Conservation (phyloP, 129 eudicot species). For the Sambucus nigra region DNA sequence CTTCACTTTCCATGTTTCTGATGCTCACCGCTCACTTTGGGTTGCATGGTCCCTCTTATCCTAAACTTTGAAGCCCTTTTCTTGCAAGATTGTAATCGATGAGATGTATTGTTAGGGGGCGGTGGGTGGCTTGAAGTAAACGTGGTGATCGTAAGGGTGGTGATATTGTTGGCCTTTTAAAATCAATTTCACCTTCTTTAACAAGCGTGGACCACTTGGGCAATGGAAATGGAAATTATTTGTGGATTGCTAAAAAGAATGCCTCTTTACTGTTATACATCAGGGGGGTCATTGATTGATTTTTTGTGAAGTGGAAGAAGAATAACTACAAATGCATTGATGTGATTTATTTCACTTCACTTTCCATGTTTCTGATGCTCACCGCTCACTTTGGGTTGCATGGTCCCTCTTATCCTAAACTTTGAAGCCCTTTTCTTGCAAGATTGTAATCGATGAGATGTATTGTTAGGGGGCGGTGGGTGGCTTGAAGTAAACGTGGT, state of each 20-base stretch:
- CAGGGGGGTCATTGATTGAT: conserved; percentile 32
- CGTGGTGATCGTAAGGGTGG: conserved; percentile 52
- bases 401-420: conserved; percentile 61
- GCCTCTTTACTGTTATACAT: conserved; percentile 37
- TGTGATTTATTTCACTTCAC: neutral
- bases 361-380: neutral
- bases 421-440: conserved; percentile 52
- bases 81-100: conserved; percentile 12
- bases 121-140: conserved; percentile 59
- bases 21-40: conserved; percentile 55
- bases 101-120: conserved; percentile 18
- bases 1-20: conserved; percentile 57
- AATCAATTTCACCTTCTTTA: conserved; percentile 56
- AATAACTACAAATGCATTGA: neutral
- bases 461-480: conserved; percentile 28
- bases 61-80: conserved; percentile 66
- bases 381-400: conserved; percentile 57
- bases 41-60: conserved; percentile 61
- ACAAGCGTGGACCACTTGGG: conserved; percentile 38
- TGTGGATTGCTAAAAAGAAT: conserved; percentile 41
- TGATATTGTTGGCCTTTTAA: conserved; percentile 62
- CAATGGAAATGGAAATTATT: conserved; percentile 10
- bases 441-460: conserved; percentile 11
- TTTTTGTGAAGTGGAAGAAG: conserved; percentile 30
- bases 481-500: conserved; percentile 68